Base-by-base conservation (phyloP, 345 rosid genomes). In the Clausena lansium region DNA sequence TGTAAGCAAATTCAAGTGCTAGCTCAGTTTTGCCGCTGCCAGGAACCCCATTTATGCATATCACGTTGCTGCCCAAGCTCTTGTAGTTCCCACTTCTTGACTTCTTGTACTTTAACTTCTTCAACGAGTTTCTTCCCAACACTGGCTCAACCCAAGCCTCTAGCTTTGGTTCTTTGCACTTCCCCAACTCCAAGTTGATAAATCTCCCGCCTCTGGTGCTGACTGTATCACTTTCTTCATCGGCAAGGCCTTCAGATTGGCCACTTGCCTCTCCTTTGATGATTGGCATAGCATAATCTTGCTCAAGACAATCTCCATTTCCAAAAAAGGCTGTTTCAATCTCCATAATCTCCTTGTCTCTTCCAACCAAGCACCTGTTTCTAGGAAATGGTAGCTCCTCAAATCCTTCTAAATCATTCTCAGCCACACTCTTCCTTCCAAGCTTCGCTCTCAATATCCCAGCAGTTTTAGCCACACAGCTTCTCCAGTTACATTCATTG, bases 11-110 rank as follows among this genome's bases (percentile, higher is more conserved):
- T 70, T 95, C 98, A 77, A 91, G 91, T 28, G 93, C 98, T 54
- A 95, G 74, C 85, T 95, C 98, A 7, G 98, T 95, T 86, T 95
- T 95, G 36, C 99, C 98, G 58, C 84, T 86, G 62, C 97, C 98
- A 14, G 93, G 88, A 76, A 84, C 78, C 25, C 99, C 98, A 81
- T 88, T 91, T 41, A 93, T 79, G 75, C 98, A 93, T 39, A 92
- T 78, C 74, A 92, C 93, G 66, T 86, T 87, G 79, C 88, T 79
- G 66, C 88, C 81, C 47, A 84, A 78, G 74, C 85, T 71, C 87
- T 82, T 91, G 80, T 78, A 84, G 82, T 77, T 89, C 50, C 91
- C 88, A 80, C 89, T 84, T 77, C 84, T 93, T 32, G 87, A 80
- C 76, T 91, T 95, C 90, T 92, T 92, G 83, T 80, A 75, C 83